Base-by-base conservation (phyloP, 2,329 filamentous ascomycete genomes). In the Colletotrichum lindemuthianum region DNA sequence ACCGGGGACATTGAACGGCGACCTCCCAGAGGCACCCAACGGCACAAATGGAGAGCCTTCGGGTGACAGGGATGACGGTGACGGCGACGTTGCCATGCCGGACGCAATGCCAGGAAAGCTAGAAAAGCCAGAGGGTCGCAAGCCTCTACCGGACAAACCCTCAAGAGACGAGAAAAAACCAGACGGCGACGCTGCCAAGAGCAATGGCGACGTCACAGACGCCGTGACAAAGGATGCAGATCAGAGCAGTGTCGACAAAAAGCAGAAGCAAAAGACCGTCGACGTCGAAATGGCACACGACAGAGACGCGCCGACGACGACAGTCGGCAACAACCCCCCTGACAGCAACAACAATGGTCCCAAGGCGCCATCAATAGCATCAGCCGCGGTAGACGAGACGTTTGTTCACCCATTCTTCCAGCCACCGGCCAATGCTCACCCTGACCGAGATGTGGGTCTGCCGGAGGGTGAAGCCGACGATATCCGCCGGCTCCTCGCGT, bases 381-480 rank as follows among this genome's bases (percentile, higher is more conserved):
- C 65, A 5, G 60, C 65, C n/a, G 9, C 44, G 50, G 74, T 76
- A 16, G 79, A 81, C 12, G 79, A 84, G 4, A 79, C 82, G n/a
- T 85, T 84, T 34, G 86, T 95, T 63, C 90, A 95, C 73, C 91
- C 92, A 3, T 86, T 93, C 71, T 96, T 93, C 76, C 76, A 88
- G 47, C 86, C 90, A 40, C 90, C 92, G 0, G 73, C 79, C 33
- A 80, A 85, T 37, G 85, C 87, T 32, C 82, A 85, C 58, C 85
- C 89, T 2, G 90, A 94, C 73, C 84, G 89, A 59, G 88, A 93
- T 72, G 79, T 92, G 43, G 90, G 90, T 2, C 84, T 96, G 3
- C 91, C 92, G 1, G 82, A 88, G 15, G 78, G 82, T 33, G 92
- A 96, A 77, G 92, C 92, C 1, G 91, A 94, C 68, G 91, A 96